Evolutionary conservation across 805 yeast species (phyloP), one percentile per base, ranked within the genome.

Genomic region (Lachancea sp.): DNA sequence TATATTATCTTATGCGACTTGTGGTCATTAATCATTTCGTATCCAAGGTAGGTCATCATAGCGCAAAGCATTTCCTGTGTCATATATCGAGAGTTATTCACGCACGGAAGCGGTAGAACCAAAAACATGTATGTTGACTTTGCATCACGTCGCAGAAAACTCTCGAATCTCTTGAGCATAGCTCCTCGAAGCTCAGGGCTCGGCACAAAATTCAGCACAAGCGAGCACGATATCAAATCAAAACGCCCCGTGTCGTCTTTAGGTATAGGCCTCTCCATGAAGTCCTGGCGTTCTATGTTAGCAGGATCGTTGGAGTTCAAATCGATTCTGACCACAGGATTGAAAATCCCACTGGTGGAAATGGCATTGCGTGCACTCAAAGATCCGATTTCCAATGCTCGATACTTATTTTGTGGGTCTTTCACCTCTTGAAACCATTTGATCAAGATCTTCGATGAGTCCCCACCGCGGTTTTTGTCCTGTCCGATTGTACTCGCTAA

Each of bases 151-250:
- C 63, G 65, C 32, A 90, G 66, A 56, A 86, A 90, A 22, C 67
- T 46, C 3, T 77, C 66, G 9, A 87, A 75, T 45, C 84, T 60
- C 30, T 58, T 56, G 50, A 89, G 67, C 97, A 91, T 91, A 4
- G 74, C 75, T 2, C 97, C 97, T 43, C 99, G 67, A 12, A 67
- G 75, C 8, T 55, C 56, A 0, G 90, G 78, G 1, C 78, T 77
- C 0, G 96, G 86, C 1, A 91, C 96, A 65, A 86, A 91, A 59
- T 91, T 91, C 12, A 91, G 68, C 32, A 91, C 99, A 45, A 91
- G 63, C 0, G 96, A 87, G 50, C 95, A 83, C 7, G 95, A 86
- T 0, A 91, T 69, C 22, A 87, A 56, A 50, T 82, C 73, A 59
- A 81, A 90, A 45, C 60, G 70, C 7, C 77, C 81, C 0, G 52